Conservation (phyloP, 106 monocot genomes). For the Dioscorea alata region DNA sequence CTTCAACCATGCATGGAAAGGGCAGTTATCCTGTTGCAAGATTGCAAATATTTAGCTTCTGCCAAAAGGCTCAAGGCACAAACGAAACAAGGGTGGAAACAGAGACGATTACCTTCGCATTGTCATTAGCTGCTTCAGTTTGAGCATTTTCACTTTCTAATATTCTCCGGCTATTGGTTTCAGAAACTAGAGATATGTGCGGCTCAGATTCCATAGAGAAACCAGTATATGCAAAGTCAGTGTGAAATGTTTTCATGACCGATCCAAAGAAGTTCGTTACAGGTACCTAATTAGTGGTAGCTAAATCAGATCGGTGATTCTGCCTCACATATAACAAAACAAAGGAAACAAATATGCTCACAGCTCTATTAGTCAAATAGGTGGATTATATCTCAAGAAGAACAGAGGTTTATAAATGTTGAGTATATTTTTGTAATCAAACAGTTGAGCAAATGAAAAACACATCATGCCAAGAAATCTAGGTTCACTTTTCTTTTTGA, state of each 20-base stretch:
- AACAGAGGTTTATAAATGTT: no score
- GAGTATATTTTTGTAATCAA: no score
- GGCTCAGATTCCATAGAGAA: constrained; percentile 12
- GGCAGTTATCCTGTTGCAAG: constrained; percentile 26
- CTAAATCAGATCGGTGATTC: neutral
- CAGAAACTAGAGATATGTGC: constrained; percentile 1
- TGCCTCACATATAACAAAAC: no score
- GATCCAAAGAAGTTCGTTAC: constrained; percentile 96
- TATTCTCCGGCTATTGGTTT: constrained; percentile 8
- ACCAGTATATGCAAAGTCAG: constrained; percentile 50
- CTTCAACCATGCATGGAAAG: constrained; percentile 49
- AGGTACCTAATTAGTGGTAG: constrained; percentile 45
- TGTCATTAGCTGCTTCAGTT: constrained; percentile 4
- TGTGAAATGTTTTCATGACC: constrained; percentile 93
- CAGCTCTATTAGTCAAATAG: no score
- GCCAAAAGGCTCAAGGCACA: neutral
- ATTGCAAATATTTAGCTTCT: constrained; percentile 5
- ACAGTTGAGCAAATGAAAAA: no score
- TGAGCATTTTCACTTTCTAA: constrained; percentile 17
- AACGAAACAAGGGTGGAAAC: neutral
- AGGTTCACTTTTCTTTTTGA: no score
- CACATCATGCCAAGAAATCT: no score
- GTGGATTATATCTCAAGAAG: no score
- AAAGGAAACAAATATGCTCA: no score
- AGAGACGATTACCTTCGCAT: constrained; percentile 23